Evolutionary conservation across 306 rosid genomes (phyloP).

Genomic region (Cucurbita argyrosperma): DNA sequence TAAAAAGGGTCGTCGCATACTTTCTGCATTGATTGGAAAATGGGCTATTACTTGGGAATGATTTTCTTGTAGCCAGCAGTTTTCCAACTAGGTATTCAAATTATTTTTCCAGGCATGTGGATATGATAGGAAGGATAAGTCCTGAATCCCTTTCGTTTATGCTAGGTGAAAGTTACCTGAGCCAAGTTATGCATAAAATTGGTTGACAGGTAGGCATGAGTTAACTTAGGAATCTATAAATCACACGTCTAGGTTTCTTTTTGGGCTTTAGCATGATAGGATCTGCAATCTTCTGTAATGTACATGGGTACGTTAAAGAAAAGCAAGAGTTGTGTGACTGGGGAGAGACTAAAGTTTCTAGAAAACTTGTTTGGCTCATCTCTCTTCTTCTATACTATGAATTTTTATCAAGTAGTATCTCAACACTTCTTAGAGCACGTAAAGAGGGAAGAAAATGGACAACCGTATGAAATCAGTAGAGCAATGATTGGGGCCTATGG

Average conservation of each 20-base stretch:
- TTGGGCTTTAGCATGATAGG: background rate
- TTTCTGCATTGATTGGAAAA: background rate
- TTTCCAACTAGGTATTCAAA: background rate
- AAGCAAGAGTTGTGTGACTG: background rate
- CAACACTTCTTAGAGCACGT: background rate
- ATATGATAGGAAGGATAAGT: background rate
- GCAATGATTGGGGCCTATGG: background rate
- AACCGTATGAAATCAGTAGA: background rate
- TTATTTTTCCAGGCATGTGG: background rate
- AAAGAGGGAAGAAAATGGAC: background rate
- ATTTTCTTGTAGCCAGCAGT: background rate
- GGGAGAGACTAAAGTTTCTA: background rate
- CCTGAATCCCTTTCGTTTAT: background rate
- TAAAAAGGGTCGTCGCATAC: background rate
- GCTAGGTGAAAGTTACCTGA: background rate
- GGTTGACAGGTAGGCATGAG: background rate
- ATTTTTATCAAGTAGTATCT: background rate
- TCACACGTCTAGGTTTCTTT: background rate
- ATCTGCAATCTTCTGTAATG: background rate
- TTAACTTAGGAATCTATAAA: background rate
- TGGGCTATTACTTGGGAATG: background rate
- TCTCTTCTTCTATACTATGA: background rate
- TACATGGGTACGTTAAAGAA: background rate
- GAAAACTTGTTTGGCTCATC: background rate
- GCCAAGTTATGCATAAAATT: background rate